Percentiles rank a stretch among this genome's conserved stretches.
These are phyloP conservation scores for Sphaerulina populicola DNA, from an alignment of 2,329 filamentous ascomycete species.

Conservation along the genomic window DNA sequence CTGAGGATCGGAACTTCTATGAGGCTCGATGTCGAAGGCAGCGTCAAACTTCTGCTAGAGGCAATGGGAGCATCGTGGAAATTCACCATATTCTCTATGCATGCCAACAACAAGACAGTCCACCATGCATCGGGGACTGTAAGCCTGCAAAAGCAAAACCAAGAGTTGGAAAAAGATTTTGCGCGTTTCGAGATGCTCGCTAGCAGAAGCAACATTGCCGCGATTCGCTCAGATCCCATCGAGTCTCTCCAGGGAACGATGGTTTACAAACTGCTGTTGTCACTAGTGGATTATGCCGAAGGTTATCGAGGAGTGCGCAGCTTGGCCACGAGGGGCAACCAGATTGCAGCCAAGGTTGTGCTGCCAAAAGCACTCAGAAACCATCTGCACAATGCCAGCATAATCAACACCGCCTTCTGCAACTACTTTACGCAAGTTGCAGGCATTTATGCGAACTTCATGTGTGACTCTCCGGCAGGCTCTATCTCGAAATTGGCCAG, in stretches of 20 bases:
- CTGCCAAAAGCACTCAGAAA: background rate
- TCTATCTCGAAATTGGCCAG: background rate
- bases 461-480: background rate
- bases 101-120: background rate
- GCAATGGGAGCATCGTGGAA: background rate
- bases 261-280: constrained; percentile 3
- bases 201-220: background rate
- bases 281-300: constrained; percentile 4
- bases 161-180: background rate
- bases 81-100: background rate
- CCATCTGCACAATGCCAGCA: background rate
- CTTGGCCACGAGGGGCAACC: background rate
- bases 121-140: background rate
- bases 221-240: background rate
- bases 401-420: background rate
- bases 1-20: background rate
- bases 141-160: background rate
- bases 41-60: background rate
- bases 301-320: background rate
- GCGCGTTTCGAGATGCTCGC: constrained; percentile 3
- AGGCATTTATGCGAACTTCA: constrained; percentile 1
- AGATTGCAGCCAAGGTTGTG: constrained; percentile 2
- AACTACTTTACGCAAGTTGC: constrained; percentile 5
- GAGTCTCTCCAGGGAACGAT: constrained; percentile 1
- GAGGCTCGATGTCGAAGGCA: background rate